Evolutionary conservation across 1,284 basidiomycete species (phyloP).

Genomic region (Ceratobasidium sp.): DNA sequence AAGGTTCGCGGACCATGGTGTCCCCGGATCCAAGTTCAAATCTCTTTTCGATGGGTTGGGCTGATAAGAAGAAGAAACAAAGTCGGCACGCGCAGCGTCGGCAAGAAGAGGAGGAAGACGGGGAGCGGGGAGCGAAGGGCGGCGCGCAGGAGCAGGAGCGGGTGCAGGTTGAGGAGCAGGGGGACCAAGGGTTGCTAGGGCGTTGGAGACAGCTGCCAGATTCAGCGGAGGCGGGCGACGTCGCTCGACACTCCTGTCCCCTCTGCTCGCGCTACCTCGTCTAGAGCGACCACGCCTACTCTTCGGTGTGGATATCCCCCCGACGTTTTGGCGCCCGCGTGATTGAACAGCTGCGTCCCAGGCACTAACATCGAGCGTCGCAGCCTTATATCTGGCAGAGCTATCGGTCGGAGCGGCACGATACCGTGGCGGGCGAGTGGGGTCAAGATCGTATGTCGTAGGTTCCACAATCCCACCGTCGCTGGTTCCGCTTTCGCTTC

Average conservation of each 20-base stretch:
- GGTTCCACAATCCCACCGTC: slow-evolving; percentile 30
- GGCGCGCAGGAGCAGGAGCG: slow-evolving; percentile 21
- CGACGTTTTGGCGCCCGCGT: slow-evolving; percentile 14
- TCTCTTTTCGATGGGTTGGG: slow-evolving; percentile 40
- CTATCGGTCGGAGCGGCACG: background rate
- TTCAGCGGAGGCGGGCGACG: slow-evolving; percentile 41
- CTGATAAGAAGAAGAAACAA: slow-evolving; percentile 43
- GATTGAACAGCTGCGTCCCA: slow-evolving; percentile 36
- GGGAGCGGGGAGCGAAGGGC: slow-evolving; percentile 18
- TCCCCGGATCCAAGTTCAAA: slow-evolving; percentile 41
- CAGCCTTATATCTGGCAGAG: slow-evolving; percentile 11
- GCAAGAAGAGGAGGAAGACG: slow-evolving; percentile 30
- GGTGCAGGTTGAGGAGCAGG: background rate
- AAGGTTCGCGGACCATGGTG: slow-evolving; percentile 44
- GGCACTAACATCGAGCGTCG: slow-evolving; percentile 30
- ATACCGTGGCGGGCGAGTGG: slow-evolving; percentile 40
- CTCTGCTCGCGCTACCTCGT: slow-evolving; percentile 32
- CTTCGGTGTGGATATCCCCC: slow-evolving; percentile 18
- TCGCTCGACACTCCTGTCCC: slow-evolving; percentile 14
- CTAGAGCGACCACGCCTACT: slow-evolving; percentile 37
- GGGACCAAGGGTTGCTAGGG: slow-evolving; percentile 25
- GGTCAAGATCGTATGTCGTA: slow-evolving; percentile 42
- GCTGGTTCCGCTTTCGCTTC: slow-evolving; percentile 44
- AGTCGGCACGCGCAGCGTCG: slow-evolving; percentile 37
- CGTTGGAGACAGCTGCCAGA: slow-evolving; percentile 32